phyloP scores from a whole-genome alignment of 805 yeast species.

The Candida khao-thaluensis region DNA sequence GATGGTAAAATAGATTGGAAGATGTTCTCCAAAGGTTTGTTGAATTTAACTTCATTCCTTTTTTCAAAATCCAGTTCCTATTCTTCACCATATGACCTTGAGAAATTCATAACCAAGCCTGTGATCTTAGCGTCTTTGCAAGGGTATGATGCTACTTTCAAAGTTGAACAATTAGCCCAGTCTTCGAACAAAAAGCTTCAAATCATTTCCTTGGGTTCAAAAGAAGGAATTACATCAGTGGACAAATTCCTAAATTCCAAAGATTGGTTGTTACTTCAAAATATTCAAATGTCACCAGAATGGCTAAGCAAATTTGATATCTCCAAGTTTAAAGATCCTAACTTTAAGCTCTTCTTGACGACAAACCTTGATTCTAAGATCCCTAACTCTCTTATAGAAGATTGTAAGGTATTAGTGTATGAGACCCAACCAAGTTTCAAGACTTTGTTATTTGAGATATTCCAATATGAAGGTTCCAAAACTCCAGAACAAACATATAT shows the following conservation, averaged over 20 bases:
- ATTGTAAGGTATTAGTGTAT: slow-evolving; percentile 54
- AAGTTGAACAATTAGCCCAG: slow-evolving; percentile 47
- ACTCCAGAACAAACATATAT: slow-evolving; percentile 49
- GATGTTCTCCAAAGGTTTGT: slow-evolving; percentile 19
- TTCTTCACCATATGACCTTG: slow-evolving; percentile 32
- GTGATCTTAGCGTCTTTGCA: slow-evolving; percentile 57
- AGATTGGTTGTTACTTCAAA: slow-evolving; percentile 77
- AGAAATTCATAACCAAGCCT: slow-evolving; percentile 34
- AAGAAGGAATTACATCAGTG: slow-evolving; percentile 49
- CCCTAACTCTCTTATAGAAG: slow-evolving; percentile 56
- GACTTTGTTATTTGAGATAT: slow-evolving; percentile 41
- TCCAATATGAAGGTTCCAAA: slow-evolving; percentile 18
- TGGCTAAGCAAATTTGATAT: slow-evolving; percentile 54
- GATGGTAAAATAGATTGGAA: neutral
- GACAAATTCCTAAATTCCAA: slow-evolving; percentile 41
- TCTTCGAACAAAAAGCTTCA: slow-evolving; percentile 24
- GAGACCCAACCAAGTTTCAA: slow-evolving; percentile 67
- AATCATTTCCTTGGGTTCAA: slow-evolving; percentile 70
- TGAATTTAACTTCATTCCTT: slow-evolving; percentile 21
- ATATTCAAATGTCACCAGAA: slow-evolving; percentile 66
- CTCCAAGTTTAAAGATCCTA: slow-evolving; percentile 26
- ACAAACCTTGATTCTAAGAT: slow-evolving; percentile 48
- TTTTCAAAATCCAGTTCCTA: slow-evolving; percentile 22
- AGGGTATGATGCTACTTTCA: slow-evolving; percentile 66
- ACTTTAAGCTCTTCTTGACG: slow-evolving; percentile 57